Base-by-base conservation (phyloP, 768 basidiomycete genomes). In the Macrolepiota fuliginosa region DNA sequence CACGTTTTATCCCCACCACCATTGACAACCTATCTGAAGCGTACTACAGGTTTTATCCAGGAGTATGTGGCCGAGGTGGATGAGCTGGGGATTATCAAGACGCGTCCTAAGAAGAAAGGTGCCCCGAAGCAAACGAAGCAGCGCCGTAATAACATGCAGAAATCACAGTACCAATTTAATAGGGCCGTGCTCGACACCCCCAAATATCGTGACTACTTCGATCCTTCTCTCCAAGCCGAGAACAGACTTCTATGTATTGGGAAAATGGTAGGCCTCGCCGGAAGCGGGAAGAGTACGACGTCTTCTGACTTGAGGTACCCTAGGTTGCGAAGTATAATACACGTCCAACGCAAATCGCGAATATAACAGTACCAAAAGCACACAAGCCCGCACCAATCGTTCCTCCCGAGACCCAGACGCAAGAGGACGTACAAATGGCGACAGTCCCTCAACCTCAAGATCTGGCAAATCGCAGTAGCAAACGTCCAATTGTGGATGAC, bases 181-280 rank as follows among this genome's bases (percentile, higher is more conserved):
- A 73, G 70, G 40, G 70, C 77, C 10, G 78, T 80, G 39, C 75
- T 79, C 52, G 71, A 72, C 46, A 78, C 77, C 10, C 62, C 74
- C 47, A 78, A 73, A 57, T 92, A 91, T 70, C 67, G 73, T 37
- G 83, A 91, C 67, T 91, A 92, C 68, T 93, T 93, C 73, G 78
- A 84, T 61, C 85, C 88, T 37, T 78, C 83, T 60, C 77, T 76
- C 7, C 76, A 81, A 25, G 79, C 83, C 39, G 90, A 91, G 73
- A 83, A 75, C 66, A 79, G 77, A 27, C 70, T 91, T 56, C 71
- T 92, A 42, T 87, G 84, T n/a, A 66, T 92, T 32, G 73, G 79
- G 40, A 79, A 86, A 67, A 67, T 81, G 77, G 89, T 88, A 52
- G 25, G 55, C 64, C 12, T 59, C 62, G 62, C 39, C 19, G 45